These are phyloP conservation scores for Zangia roseola DNA, from an alignment of 768 basidiomycete species.

Conservation along the genomic window DNA sequence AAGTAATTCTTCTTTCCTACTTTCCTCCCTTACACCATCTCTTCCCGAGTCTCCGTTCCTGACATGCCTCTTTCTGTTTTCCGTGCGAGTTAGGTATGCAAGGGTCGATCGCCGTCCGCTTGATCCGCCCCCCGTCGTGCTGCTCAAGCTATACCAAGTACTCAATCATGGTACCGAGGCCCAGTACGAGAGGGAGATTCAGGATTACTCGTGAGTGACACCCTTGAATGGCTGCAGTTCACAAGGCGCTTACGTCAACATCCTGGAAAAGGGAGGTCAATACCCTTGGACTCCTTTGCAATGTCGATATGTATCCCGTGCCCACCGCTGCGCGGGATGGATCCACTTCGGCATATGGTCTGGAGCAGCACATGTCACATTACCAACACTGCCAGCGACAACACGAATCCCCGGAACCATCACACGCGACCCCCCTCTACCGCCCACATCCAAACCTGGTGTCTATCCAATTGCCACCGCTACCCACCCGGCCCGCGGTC, in stretches of 20 bases:
- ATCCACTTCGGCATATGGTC: conserved; percentile 1
- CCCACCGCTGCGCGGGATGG: conserved; percentile 24
- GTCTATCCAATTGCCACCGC: conserved; percentile 23
- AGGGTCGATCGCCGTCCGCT: conserved; percentile 64
- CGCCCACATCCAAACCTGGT: conserved; percentile 14
- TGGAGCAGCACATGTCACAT: conserved; percentile 10
- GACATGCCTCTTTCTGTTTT: not conserved
- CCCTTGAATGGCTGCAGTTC: not conserved
- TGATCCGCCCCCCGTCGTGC: conserved; percentile 62
- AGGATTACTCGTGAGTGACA: conserved; percentile 46
- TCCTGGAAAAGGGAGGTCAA: conserved; percentile 50
- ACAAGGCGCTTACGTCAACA: conserved; percentile 3
- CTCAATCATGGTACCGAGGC: conserved; percentile 37
- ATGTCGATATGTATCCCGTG: conserved; percentile 74
- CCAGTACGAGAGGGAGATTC: conserved; percentile 48
- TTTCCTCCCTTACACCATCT: no score
- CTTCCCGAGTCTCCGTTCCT: conserved; percentile 2
- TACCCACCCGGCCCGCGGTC: conserved; percentile 10
- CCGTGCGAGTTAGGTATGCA: conserved; percentile 43
- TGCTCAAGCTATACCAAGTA: conserved; percentile 52
- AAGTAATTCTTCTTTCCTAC: conserved; percentile 44
- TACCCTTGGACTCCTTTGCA: conserved; percentile 69
- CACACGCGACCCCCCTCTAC: conserved; percentile 13
- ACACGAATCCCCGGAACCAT: not conserved
- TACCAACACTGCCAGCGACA: not conserved